Percentiles rank a stretch among this genome's conserved stretches.
Conservation (phyloP, 2,329 filamentous ascomycete genomes). For the Fusarium acutatum region DNA sequence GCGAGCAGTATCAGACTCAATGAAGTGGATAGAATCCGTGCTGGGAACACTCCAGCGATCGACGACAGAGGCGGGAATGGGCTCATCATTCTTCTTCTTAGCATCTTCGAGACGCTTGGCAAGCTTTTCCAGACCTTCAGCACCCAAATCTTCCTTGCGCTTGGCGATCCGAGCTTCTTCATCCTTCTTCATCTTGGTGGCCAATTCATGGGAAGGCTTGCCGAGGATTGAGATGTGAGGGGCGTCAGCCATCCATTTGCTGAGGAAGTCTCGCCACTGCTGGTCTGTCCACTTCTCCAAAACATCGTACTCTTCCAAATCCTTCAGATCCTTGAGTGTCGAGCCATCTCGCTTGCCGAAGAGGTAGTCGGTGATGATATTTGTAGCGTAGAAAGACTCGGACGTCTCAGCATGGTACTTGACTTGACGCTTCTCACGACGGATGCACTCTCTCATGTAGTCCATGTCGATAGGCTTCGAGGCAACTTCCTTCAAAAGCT, state of each 20-base stretch:
- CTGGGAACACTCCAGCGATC: conserved; percentile 83
- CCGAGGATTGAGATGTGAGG: conserved; percentile 89
- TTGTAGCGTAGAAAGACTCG: conserved; percentile 81
- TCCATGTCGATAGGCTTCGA: conserved; percentile 85
- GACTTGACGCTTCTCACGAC: conserved; percentile 80
- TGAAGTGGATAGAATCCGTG: conserved; percentile 94
- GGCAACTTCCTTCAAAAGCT: conserved; percentile 82
- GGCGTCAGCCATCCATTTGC: conserved; percentile 85
- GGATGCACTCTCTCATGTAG: conserved; percentile 89
- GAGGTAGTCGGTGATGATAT: conserved; percentile 90
- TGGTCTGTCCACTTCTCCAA: conserved; percentile 83
- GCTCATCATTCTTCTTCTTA: conserved; percentile 86
- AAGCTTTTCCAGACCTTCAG: conserved; percentile 81
- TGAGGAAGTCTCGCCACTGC: conserved; percentile 84
- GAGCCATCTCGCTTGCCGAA: conserved; percentile 89
- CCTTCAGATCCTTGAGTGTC: conserved; percentile 69
- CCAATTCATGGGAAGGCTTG: conserved; percentile 81
- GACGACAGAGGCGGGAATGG: conserved; percentile 84
- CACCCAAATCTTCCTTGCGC: conserved; percentile 80
- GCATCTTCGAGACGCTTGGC: conserved; percentile 81
- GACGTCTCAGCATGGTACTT: conserved; percentile 86
- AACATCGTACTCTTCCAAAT: conserved; percentile 68
- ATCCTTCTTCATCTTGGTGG: conserved; percentile 81
- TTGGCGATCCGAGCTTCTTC: conserved; percentile 82
- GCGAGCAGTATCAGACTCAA: conserved; percentile 84